A percentile compares a stretch with the other conserved stretches of the same genome.
Conservation (phyloP, 495 filamentous ascomycete genomes). For the Jackrogersella multiformis region DNA sequence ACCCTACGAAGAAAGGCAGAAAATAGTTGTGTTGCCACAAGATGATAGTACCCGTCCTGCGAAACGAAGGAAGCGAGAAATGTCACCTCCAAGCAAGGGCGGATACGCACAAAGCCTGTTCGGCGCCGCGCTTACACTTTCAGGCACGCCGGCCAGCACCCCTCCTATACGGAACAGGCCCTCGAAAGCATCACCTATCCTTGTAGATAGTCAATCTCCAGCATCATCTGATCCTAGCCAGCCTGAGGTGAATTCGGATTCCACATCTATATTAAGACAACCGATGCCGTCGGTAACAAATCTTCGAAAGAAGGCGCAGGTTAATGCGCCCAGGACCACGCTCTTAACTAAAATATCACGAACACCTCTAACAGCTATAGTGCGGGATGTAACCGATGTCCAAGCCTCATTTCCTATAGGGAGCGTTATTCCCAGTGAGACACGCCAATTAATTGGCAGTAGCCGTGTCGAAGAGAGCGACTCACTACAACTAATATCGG, state of each 20-base stretch:
- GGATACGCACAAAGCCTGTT: slow-evolving; percentile 64
- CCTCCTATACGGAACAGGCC: slow-evolving; percentile 40
- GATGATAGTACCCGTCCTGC: slow-evolving; percentile 35
- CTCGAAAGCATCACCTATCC: slow-evolving; percentile 14
- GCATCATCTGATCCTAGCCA: slow-evolving; percentile 14
- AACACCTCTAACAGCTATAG: background rate
- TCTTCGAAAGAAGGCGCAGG: background rate
- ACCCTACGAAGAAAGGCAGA: slow-evolving; percentile 61
- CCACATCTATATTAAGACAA: background rate
- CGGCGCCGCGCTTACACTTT: slow-evolving; percentile 57
- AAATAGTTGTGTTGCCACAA: slow-evolving; percentile 22
- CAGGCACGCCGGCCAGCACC: slow-evolving; percentile 51
- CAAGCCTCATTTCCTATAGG: background rate
- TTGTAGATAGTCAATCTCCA: slow-evolving; percentile 16
- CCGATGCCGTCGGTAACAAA: background rate
- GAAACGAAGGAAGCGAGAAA: slow-evolving; percentile 52
- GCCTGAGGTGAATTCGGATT: slow-evolving; percentile 5
- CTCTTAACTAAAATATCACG: background rate
- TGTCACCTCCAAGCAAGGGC: slow-evolving; percentile 53
- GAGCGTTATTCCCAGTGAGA: background rate
- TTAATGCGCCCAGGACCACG: background rate
- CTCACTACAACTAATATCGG: background rate
- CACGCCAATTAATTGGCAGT: background rate
- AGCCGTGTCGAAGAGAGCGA: background rate
- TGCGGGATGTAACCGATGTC: background rate